Evolutionary conservation across 257 asterid genomes (phyloP).

Genomic region (Prunella vulgaris): DNA sequence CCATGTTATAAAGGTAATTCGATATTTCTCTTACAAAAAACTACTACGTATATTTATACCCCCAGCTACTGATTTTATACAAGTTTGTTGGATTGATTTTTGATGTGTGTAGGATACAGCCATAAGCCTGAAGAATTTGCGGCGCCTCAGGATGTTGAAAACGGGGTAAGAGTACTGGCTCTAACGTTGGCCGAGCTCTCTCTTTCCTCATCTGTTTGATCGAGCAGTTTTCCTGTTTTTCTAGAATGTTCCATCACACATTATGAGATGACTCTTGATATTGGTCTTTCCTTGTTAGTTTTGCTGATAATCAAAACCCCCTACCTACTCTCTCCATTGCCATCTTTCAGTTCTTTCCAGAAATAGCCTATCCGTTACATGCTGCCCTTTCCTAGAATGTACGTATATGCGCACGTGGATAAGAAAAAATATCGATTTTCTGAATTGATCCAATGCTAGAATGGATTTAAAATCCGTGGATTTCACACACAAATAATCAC

Average conservation of each 20-base stretch:
- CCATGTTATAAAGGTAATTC: conserved; percentile 92
- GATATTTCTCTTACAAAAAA: not conserved
- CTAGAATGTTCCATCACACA: not conserved
- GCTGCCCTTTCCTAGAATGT: too few relatives aligned
- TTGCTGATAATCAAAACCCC: not conserved
- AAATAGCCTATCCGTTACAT: not conserved
- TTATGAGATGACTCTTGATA: not conserved
- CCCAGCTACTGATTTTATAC: not conserved
- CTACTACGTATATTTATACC: not conserved
- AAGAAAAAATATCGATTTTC: too few relatives aligned
- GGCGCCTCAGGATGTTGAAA: conserved; percentile 42
- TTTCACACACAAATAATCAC: too few relatives aligned
- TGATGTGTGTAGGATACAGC: conserved; percentile 35
- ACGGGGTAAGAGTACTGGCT: conserved; percentile 77
- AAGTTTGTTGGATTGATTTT: not conserved
- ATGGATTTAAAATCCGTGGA: too few relatives aligned
- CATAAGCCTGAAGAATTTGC: conserved; percentile 87
- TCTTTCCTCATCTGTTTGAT: conserved; percentile 12
- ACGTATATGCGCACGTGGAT: too few relatives aligned
- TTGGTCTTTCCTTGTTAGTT: not conserved
- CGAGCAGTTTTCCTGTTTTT: not conserved
- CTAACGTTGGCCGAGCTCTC: conserved; percentile 36
- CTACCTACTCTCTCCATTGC: not conserved
- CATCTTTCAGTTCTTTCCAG: not conserved
- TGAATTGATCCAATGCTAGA: too few relatives aligned